These are phyloP conservation scores for Cynanchum wilfordii DNA, from an alignment of 257 asterid species.

Conservation along the genomic window DNA sequence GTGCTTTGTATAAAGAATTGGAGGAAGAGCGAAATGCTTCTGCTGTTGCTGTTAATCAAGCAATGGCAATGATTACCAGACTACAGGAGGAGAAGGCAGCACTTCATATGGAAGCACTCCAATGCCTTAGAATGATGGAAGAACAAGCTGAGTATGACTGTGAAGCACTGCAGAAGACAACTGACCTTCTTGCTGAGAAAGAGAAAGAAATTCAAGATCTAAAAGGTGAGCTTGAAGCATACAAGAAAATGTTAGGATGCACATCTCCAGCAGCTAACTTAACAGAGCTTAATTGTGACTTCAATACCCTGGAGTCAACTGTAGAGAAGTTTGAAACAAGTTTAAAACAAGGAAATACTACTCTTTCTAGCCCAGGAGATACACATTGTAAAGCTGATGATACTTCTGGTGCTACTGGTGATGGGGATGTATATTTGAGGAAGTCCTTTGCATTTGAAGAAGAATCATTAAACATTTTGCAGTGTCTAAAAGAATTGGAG, in stretches of 20 bases:
- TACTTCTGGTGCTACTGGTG: conserved; percentile 13
- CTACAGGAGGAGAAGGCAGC: conserved; percentile 87
- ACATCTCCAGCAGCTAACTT: conserved; percentile 20
- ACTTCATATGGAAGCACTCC: conserved; percentile 80
- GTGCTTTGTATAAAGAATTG: conserved; percentile 58
- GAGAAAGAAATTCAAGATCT: conserved; percentile 51
- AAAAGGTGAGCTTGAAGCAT: conserved; percentile 42
- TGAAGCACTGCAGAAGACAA: conserved; percentile 68
- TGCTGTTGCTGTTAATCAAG: conserved; percentile 78
- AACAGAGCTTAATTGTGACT: conserved; percentile 23
- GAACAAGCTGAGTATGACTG: conserved; percentile 80
- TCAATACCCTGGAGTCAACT: conserved; percentile 15
- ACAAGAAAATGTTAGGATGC: conserved; percentile 36
- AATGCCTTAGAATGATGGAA: conserved; percentile 74
- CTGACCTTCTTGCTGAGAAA: conserved; percentile 47
- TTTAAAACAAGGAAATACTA: conserved; percentile 5
- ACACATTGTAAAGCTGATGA: conserved; percentile 17
- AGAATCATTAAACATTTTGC: conserved; percentile 37
- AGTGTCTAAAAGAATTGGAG: conserved; percentile 37
- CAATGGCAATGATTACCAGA: conserved; percentile 93
- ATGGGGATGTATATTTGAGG: conserved; percentile 9
- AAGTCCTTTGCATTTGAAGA: conserved; percentile 30
- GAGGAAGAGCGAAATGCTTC: conserved; percentile 94
- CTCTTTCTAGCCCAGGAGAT: conserved; percentile 13
- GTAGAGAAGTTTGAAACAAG: conserved; percentile 14